Percentiles rank a stretch among this genome's conserved stretches.
These are phyloP conservation scores for Hyparrhenia diplandra DNA, from an alignment of 176 grass and related monocot genomes.

Conservation along the genomic window DNA sequence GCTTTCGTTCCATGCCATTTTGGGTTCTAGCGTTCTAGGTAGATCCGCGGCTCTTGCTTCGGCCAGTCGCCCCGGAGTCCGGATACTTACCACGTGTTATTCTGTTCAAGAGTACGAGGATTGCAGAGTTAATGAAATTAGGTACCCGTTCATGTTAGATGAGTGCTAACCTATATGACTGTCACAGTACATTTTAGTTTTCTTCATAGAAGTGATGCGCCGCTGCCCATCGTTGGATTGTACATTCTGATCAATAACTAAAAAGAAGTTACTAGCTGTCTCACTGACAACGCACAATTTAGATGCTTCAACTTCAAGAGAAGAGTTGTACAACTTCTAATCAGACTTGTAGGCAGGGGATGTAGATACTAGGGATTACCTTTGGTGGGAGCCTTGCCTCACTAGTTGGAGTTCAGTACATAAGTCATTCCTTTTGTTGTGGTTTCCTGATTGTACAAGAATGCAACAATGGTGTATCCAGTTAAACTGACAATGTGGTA, in stretches of 20 bases:
- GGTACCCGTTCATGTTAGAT: background rate
- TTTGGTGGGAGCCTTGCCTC: background rate
- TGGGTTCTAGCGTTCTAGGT: background rate
- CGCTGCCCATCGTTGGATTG: background rate
- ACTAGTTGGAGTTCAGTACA: background rate
- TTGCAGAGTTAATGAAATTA: background rate
- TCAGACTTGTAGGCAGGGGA: background rate
- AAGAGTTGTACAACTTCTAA: background rate
- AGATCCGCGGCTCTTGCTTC: background rate
- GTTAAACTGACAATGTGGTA: background rate
- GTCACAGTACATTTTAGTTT: background rate
- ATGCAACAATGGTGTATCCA: background rate
- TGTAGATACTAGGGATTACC: background rate
- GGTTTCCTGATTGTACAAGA: background rate
- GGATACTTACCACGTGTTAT: background rate
- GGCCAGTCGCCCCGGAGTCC: too few relatives aligned
- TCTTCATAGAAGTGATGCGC: background rate
- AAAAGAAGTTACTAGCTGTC: background rate
- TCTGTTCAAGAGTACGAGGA: background rate
- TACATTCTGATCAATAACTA: background rate
- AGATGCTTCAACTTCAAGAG: too few relatives aligned
- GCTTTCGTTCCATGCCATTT: background rate
- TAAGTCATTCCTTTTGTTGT: background rate
- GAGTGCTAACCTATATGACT: background rate
- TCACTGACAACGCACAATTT: background rate